These are phyloP conservation scores for Cordyceps cicadae DNA, from an alignment of 2,329 filamentous ascomycete species.

Conservation along the genomic window DNA sequence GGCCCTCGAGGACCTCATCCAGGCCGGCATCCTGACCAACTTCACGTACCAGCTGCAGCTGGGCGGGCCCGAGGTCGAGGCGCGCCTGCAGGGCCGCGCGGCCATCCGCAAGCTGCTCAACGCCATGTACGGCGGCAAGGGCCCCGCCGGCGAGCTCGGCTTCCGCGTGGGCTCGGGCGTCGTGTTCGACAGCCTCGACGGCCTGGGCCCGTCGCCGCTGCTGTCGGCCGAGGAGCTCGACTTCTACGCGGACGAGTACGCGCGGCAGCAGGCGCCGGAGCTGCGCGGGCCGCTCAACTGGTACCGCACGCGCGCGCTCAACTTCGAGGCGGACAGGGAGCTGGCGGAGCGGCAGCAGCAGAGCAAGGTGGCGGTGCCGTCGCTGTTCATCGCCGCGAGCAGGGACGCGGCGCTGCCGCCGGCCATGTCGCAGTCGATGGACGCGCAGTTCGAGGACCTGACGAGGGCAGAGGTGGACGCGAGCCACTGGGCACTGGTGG, in stretches of 20 bases:
- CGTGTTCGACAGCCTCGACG: conserved; percentile 52
- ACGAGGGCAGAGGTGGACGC: conserved; percentile 58
- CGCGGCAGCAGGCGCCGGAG: conserved; percentile 46
- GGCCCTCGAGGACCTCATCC: conserved; percentile 52
- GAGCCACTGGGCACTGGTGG: conserved; percentile 75
- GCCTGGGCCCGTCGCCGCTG: conserved; percentile 48
- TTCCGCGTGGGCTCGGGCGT: conserved; percentile 57
- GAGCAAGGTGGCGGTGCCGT: conserved; percentile 48
- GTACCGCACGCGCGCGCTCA: conserved; percentile 69
- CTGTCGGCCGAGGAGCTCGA: conserved; percentile 63
- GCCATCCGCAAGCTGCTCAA: conserved; percentile 63
- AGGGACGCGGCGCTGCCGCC: conserved; percentile 66
- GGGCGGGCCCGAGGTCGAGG: conserved; percentile 57
- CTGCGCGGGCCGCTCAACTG: conserved; percentile 77
- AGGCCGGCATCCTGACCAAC: conserved; percentile 47
- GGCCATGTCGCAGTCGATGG: conserved; percentile 64
- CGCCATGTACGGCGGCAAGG: conserved; percentile 59
- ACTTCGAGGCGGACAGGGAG: conserved; percentile 56
- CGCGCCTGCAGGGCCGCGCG: conserved; percentile 45
- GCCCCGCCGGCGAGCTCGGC: conserved; percentile 43
- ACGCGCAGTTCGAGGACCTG: conserved; percentile 54
- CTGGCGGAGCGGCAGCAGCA: conserved; percentile 32
- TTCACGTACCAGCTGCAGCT: conserved; percentile 84
- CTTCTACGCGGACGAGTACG: conserved; percentile 66
- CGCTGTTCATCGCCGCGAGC: conserved; percentile 66